Percentiles rank a stretch among this genome's conserved stretches.
Evolutionary conservation across 768 basidiomycete genomes (phyloP).

Genomic region (Royoungia palumana): DNA sequence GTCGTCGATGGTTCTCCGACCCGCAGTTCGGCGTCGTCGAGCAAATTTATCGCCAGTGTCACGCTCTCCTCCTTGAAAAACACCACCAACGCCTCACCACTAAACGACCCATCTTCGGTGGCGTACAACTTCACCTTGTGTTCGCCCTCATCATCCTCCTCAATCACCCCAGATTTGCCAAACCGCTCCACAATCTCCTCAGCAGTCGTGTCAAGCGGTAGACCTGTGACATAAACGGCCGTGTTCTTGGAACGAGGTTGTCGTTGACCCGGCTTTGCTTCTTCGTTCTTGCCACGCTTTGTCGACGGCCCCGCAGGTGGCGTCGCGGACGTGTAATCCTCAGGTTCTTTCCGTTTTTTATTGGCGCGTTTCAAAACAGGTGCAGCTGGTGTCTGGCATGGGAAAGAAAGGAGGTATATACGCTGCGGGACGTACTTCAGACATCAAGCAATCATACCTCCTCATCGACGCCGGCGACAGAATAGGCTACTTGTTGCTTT

Average conservation of each 20-base stretch:
- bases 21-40: constrained; percentile 91
- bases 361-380: constrained; percentile 77
- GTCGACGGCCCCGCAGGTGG: constrained; percentile 49
- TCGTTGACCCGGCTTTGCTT: constrained; percentile 32
- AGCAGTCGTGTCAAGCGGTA: constrained; percentile 71
- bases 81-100: constrained; percentile 91
- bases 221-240: constrained; percentile 82
- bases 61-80: constrained; percentile 99
- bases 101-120: constrained; percentile 81
- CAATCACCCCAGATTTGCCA: constrained; percentile 85
- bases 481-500: constrained; percentile 94
- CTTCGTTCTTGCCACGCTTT: constrained; percentile 66
- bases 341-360: constrained; percentile 75
- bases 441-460: constrained; percentile 51
- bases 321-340: constrained; percentile 65
- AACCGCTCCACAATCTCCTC: constrained; percentile 86
- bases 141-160: constrained; percentile 88
- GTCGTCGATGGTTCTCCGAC: constrained; percentile 71
- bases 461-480: constrained; percentile 91
- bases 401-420: constrained; percentile 20
- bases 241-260: constrained; percentile 80
- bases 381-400: constrained; percentile 73
- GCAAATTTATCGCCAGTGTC: constrained; percentile 69
- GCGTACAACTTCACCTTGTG: constrained; percentile 97
- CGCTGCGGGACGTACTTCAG: constrained; percentile 18